phyloP scores from a whole-genome alignment of 1,284 basidiomycete genomes.

The Amylostereum chailletii region DNA sequence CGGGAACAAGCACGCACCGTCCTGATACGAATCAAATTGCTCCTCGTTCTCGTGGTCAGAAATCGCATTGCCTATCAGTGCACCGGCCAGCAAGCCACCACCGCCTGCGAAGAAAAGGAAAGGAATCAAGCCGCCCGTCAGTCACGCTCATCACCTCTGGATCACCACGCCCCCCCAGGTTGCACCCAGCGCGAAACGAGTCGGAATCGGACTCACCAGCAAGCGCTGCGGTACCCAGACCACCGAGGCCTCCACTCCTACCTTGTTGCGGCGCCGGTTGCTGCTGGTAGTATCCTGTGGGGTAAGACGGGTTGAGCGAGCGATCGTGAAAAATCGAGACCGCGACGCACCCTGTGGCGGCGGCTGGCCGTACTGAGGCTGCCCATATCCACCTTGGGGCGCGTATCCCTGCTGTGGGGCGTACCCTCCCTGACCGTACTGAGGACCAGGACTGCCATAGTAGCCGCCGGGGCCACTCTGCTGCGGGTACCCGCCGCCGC shows the following conservation, averaged over 20 bases:
- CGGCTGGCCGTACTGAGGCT: conserved; percentile 4
- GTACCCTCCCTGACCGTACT: too few species aligned
- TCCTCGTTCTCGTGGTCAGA: conserved; percentile 34
- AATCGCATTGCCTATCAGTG: conserved; percentile 40
- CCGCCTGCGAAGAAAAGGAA: conserved; percentile 28
- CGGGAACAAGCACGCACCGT: conserved; percentile 21
- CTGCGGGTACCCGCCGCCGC: not conserved
- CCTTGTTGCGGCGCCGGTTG: conserved; percentile 17
- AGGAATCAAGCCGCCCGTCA: conserved; percentile 3
- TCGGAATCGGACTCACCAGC: conserved; percentile 23
- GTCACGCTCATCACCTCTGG: not conserved
- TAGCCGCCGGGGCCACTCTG: too few species aligned
- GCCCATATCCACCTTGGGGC: conserved; percentile 15
- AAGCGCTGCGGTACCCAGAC: conserved; percentile 32
- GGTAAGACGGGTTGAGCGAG: conserved; percentile 19
- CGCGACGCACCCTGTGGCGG: conserved; percentile 7
- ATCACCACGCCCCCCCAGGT: too few species aligned
- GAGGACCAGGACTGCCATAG: too few species aligned
- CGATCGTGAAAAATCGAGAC: conserved; percentile 18
- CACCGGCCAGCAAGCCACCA: conserved; percentile 52
- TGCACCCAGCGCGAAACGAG: not conserved
- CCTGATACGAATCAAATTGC: conserved; percentile 26
- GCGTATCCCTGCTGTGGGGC: conserved; percentile 12
- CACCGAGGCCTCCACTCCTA: conserved; percentile 33
- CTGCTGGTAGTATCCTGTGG: conserved; percentile 19